Evolutionary conservation across 805 yeast species (phyloP).

Genomic region (Tetrapisispora pingtungensis): DNA sequence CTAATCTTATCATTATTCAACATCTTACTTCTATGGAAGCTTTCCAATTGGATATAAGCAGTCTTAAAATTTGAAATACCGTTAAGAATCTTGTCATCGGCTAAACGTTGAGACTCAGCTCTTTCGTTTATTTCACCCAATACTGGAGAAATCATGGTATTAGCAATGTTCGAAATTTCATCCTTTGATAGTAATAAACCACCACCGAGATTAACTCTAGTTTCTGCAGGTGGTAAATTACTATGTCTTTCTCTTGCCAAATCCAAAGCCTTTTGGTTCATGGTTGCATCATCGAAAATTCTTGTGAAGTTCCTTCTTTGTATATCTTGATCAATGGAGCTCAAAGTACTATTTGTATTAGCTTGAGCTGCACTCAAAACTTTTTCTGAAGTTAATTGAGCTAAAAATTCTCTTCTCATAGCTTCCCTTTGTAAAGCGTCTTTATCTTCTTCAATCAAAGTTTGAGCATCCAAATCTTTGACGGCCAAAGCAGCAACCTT

Average conservation of each 20-base stretch:
- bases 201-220: conserved; percentile 74
- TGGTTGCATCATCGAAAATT: conserved; percentile 36
- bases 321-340: conserved; percentile 35
- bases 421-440: conserved; percentile 1
- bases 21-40: conserved; percentile 31
- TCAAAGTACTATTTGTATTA: conserved; percentile 37
- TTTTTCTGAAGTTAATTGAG: conserved; percentile 27
- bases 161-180: conserved; percentile 74
- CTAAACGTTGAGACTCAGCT: conserved; percentile 57
- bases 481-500: conserved; percentile 34
- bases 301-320: neutral
- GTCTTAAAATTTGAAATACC: conserved; percentile 30
- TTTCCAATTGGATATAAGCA: conserved; percentile 34
- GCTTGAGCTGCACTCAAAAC: conserved; percentile 43
- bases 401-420: conserved; percentile 19
- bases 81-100: conserved; percentile 37
- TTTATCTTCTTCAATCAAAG: conserved; percentile 12
- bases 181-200: conserved; percentile 67
- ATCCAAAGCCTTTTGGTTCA: conserved; percentile 64
- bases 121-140: conserved; percentile 59
- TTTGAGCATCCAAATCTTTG: conserved; percentile 30
- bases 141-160: conserved; percentile 73
- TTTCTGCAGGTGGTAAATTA: conserved; percentile 28
- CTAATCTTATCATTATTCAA: conserved; percentile 33
- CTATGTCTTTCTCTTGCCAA: conserved; percentile 62